Base-by-base conservation (phyloP, 2,329 filamentous ascomycete genomes). In the Trichoderma koningiopsis region DNA sequence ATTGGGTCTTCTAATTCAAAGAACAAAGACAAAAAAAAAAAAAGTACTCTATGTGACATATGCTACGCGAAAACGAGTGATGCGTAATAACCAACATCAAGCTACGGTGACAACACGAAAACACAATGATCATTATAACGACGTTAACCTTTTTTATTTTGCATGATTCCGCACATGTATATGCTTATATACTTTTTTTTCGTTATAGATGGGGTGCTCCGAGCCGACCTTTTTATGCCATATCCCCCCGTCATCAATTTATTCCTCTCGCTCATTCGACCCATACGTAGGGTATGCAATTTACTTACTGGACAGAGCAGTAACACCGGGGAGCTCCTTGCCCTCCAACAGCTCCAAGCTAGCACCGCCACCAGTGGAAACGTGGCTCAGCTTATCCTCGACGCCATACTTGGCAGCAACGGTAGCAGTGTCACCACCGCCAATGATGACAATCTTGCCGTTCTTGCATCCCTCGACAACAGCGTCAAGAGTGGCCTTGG, bases 371-470 rank as follows among this genome's bases (percentile, higher is more conserved):
- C 96, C 96, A 37, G 96, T 99, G 62, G 94, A 97, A 72, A 99
- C 96, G 85, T 99, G 96, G 86, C 94, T 97, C 79, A 98, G 88
- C 89, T 98, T 96, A 83, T 93, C 90, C 87, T 99, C 96, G 72
- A 93, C 95, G 68, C 91, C 91, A 82, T 97, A 99, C 87, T 99
- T 97, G 81, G 94, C 95, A 67, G 96, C 96, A 59, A 98, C 96
- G 71, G 96, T 99, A 62, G 96, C 96, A 63, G 96, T 99, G 83
- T 99, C 96, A 83, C 96, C 96, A 81, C 96, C 96, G 72, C 96
- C 96, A 73, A 99, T 97, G 84, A 99, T 98, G 81, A 98, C 96
- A 77, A 96, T 97, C 87, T 96, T 94, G 71, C 85, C 87, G 60
- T 80, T 79, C 82, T 92, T 85, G 70, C 91, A 92, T 71, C 92